Conservation (phyloP, 176 grass and related monocot species). For the Chloris gayana region DNA sequence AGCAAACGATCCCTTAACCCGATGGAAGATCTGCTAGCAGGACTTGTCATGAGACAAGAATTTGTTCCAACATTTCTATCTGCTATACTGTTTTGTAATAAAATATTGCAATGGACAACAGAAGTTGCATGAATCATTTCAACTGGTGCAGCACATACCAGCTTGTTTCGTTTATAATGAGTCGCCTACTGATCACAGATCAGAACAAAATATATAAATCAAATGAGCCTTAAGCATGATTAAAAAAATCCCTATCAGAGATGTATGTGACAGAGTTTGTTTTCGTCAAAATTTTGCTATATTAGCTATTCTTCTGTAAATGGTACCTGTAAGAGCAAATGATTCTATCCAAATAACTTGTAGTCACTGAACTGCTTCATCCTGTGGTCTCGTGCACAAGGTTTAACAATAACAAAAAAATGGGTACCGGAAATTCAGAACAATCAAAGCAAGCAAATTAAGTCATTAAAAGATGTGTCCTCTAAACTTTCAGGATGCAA, state of each 20-base stretch:
- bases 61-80: background rate
- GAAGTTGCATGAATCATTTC: background rate
- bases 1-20: background rate
- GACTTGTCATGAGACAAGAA: background rate
- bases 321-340: background rate
- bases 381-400: background rate
- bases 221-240: conserved; percentile 1
- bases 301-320: background rate
- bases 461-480: conserved; percentile 3
- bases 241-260: background rate
- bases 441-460: background rate
- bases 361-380: background rate
- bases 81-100: conserved; percentile 1
- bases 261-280: background rate
- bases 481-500: conserved; percentile 21
- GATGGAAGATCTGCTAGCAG: background rate
- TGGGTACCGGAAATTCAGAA: background rate
- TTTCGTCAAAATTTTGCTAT: background rate
- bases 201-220: background rate
- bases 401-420: conserved; percentile 2
- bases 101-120: background rate
- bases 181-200: background rate
- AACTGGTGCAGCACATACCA: background rate
- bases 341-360: background rate
- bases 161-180: background rate